Base-by-base conservation (phyloP, 768 basidiomycete genomes). In the Leccinum subgranulosum region DNA sequence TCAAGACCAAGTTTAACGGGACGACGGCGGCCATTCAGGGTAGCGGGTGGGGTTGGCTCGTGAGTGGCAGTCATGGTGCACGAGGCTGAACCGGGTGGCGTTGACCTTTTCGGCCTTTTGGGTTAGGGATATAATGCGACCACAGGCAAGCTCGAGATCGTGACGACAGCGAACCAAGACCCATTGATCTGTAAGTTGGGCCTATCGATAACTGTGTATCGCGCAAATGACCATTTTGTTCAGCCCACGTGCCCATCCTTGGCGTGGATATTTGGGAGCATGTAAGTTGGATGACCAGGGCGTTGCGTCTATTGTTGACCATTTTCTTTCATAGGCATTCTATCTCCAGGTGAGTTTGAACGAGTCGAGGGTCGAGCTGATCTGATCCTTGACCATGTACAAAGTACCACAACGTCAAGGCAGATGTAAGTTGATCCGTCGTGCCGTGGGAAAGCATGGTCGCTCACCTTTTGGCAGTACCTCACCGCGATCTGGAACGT, bases 261-360 rank as follows among this genome's bases (percentile, higher is more conserved):
- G 97, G 97, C 33, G 87, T 98, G 62, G 96, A 99, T 75, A 88
- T 98, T 67, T 98, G 96, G 96, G 92, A 94, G 74, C 93, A 95
- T 73, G 87, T 87, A 65, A 45, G 86, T 58, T 29, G 28, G 14
- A 6, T 27, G 2, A 60, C 55, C 60, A 64, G 58, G 56, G n/a
- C 49, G 46, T 19, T 33, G 17, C 9, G 19, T 58, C 25, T 4
- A 57, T 25, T 46, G 36, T 51, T 65, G 3, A 53, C 28, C 45
- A 43, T 53, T 39, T 57, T 58, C 9, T 39, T 41, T 53, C 10
- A 17, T 59, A 87, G 83, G 87, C 88, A n/a, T 90, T 86, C 73
- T 90, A 91, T 72, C 69, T 78, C 61, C 68, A 64, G 64, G 65
- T 66, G 23, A 61, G 60, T 50, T 21, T 17, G 28, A 28, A 31